phyloP scores from a whole-genome alignment of 2,329 filamentous ascomycete genomes.

The Fusarium sulawesiense region DNA sequence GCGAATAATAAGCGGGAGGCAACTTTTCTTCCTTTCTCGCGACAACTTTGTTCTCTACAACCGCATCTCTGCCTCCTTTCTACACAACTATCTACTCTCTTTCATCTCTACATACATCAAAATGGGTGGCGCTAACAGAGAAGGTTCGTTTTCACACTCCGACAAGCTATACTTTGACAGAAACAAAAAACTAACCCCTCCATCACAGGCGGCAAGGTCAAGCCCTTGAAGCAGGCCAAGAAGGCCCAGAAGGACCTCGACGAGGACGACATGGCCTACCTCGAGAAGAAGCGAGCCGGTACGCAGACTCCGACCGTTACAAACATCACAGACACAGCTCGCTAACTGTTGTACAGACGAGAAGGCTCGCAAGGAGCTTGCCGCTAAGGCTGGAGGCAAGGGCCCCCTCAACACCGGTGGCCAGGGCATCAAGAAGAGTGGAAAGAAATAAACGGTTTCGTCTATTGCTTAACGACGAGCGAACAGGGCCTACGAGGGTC shows the following conservation, averaged over 20 bases:
- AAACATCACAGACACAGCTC: neutral
- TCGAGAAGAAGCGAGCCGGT: slow-evolving; percentile 88
- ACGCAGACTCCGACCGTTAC: slow-evolving; percentile 49
- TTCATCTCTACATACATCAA: slow-evolving; percentile 24
- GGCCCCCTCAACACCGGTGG: slow-evolving; percentile 85
- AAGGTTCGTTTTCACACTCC: slow-evolving; percentile 47
- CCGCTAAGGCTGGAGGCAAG: slow-evolving; percentile 85
- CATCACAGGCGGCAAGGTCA: slow-evolving; percentile 78
- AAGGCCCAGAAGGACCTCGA: slow-evolving; percentile 85
- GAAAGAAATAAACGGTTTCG: slow-evolving; percentile 80
- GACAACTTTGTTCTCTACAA: slow-evolving; percentile 36
- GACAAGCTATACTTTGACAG: neutral
- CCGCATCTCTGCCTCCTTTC: slow-evolving; percentile 6
- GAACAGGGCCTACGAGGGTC: slow-evolving; percentile 11
- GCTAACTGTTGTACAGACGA: slow-evolving; percentile 67
- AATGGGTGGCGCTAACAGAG: slow-evolving; percentile 56
- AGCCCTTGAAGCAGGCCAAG: slow-evolving; percentile 90
- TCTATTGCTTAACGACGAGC: neutral
- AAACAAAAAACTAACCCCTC: slow-evolving; percentile 39
- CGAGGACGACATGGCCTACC: slow-evolving; percentile 86
- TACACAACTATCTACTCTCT: slow-evolving; percentile 21
- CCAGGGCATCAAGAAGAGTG: slow-evolving; percentile 97
- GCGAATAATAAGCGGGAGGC: slow-evolving; percentile 41
- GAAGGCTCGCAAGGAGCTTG: slow-evolving; percentile 86
- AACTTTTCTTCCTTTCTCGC: slow-evolving; percentile 42